Base-by-base conservation (phyloP, 2,329 filamentous ascomycete genomes). In the Epichloe aotearoae region DNA sequence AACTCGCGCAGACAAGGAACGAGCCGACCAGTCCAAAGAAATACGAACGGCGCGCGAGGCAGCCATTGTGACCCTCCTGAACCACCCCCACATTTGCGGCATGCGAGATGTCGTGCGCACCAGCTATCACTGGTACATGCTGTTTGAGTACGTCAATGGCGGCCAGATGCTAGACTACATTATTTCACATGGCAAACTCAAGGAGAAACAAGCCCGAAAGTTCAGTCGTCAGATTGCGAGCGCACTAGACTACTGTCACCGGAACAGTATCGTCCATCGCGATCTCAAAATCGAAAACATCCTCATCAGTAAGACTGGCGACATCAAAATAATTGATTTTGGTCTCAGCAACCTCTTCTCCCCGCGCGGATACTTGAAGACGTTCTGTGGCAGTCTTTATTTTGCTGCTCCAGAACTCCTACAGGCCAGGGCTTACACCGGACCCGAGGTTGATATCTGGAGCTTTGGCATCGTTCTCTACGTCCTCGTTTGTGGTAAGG, bases 111-210 rank as follows among this genome's bases (percentile, higher is more conserved):
- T 96, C 26, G 86, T 97, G 51, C 84, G 90, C 52, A 97, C 93
- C 47, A 91, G 93, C 62, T 93, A 96, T 66, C 93, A 98, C 69
- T 98, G 93, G 93, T 98, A 98, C 69, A 98, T 98, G 93, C 82
- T 98, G 48, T 98, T 95, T 64, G 93, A 98, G 71, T 96, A 93
- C 66, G 93, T 98, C 68, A 96, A 98, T 64, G 93, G 93, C 46
- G 93, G 93, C 17, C 93, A 98, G 70, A 97, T 98, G 93, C 82
- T 98, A 54, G 93, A 98, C 72, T 98, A 97, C 69, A 98, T 98
- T 66, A 98, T 98, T 64, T 96, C 90, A 3, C 93, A 98, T 63
- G 93, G 91, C 52, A 87, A 94, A 62, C 74, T 98, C 56, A 97
- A 97, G 74, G 93, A 98, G 72, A 97, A 97, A 69, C 91, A 95